Conservation (phyloP, 768 basidiomycete genomes). For the Sarcodon sp. region DNA sequence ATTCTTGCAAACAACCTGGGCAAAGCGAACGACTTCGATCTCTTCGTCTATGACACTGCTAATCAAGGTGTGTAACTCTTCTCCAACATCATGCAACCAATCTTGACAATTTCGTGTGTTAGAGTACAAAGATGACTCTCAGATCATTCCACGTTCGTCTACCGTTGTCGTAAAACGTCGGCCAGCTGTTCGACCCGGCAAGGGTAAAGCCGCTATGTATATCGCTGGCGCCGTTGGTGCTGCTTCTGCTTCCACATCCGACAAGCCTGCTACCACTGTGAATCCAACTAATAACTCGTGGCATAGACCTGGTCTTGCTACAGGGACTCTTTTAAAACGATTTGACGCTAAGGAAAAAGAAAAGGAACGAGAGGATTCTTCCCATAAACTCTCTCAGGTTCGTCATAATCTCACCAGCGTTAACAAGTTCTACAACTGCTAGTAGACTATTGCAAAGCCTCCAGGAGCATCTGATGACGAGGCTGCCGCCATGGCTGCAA, state of each 20-base stretch:
- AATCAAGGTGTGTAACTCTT: constrained; percentile 64
- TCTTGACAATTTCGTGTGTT: constrained; percentile 1
- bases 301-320: constrained; percentile 36
- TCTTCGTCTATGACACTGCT: constrained; percentile 76
- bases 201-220: constrained; percentile 73
- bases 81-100: background rate
- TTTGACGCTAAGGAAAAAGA: constrained; percentile 79
- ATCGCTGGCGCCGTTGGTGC: constrained; percentile 30
- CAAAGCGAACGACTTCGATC: constrained; percentile 96
- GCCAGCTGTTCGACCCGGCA: constrained; percentile 70
- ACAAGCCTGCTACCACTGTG: constrained; percentile 10
- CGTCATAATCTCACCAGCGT: background rate
- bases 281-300: constrained; percentile 23
- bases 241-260: constrained; percentile 30
- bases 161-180: constrained; percentile 89
- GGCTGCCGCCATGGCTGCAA: constrained; percentile 92
- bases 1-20: constrained; percentile 92
- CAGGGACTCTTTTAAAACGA: constrained; percentile 63
- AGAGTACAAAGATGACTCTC: constrained; percentile 90
- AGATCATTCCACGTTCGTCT: constrained; percentile 88
- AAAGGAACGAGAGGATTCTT: background rate
- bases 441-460: background rate
- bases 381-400: too few relatives aligned
- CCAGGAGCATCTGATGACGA: constrained; percentile 44
- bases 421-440: background rate